These are phyloP conservation scores for Cenococcum geophilum DNA, from an alignment of 495 filamentous ascomycete species.

Conservation along the genomic window DNA sequence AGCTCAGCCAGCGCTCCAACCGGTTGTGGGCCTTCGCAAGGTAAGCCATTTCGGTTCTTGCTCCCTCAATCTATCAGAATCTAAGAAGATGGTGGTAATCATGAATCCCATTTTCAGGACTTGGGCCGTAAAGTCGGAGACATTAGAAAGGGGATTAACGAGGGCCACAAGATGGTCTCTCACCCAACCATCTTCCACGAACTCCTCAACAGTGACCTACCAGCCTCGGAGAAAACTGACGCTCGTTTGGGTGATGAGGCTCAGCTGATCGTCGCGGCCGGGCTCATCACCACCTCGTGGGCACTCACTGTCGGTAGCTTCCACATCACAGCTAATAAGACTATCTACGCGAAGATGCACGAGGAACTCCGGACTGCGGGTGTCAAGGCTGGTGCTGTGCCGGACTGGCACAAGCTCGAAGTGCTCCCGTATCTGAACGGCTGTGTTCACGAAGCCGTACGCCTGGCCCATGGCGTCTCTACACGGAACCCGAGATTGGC, in stretches of 20 bases:
- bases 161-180: neutral
- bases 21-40: neutral
- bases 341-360: neutral
- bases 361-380: neutral
- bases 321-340: constrained; percentile 6
- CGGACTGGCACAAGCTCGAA: constrained; percentile 13
- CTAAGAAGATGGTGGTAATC: neutral
- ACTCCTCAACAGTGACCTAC: constrained; percentile 6
- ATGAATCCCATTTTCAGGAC: neutral
- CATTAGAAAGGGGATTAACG: neutral
- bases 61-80: neutral
- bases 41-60: neutral
- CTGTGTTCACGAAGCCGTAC: constrained; percentile 4
- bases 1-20: too few species aligned
- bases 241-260: constrained; percentile 37
- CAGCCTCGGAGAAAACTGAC: constrained; percentile 23
- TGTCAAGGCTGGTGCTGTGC: neutral
- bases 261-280: constrained; percentile 33
- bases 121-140: neutral
- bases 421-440: constrained; percentile 7
- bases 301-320: constrained; percentile 4
- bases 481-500: neutral
- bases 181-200: constrained; percentile 12
- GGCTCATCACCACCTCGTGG: constrained; percentile 7
- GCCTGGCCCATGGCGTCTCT: constrained; percentile 9